Conservation (phyloP, 768 basidiomycete genomes). For the Stropharia rugosoannulata region DNA sequence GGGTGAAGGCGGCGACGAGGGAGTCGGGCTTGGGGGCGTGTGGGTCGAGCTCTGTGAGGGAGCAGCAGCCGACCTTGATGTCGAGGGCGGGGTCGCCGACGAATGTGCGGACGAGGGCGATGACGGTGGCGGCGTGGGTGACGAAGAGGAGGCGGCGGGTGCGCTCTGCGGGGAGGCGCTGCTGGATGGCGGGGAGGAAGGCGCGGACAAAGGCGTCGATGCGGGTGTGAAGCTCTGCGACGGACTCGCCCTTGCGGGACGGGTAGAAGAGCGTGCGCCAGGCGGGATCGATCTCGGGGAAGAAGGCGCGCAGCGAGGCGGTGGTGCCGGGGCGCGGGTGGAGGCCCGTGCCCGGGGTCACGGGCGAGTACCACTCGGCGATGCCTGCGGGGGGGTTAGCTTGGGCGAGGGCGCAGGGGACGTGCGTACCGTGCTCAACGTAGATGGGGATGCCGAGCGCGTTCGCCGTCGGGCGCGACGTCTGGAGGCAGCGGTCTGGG, state of each 20-base stretch:
- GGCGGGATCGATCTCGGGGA: slow-evolving; percentile 60
- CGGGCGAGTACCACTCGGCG: slow-evolving; percentile 81
- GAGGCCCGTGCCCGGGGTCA: slow-evolving; percentile 61
- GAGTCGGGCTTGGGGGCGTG: slow-evolving; percentile 19
- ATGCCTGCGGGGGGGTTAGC: slow-evolving; percentile 42
- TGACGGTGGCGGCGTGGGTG: slow-evolving; percentile 75
- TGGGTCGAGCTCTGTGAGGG: slow-evolving; percentile 56
- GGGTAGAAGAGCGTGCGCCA: slow-evolving; percentile 71
- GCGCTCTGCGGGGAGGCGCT: slow-evolving; percentile 33
- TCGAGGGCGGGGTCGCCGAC: slow-evolving; percentile 49
- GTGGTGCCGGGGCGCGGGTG: slow-evolving; percentile 74
- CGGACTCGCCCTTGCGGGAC: slow-evolving; percentile 70
- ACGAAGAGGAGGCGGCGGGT: slow-evolving; percentile 60
- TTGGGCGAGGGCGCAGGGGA: not conserved
- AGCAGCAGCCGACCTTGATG: slow-evolving; percentile 74
- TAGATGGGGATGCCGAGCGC: slow-evolving; percentile 68
- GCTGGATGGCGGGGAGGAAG: slow-evolving; percentile 53
- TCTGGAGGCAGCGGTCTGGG: slow-evolving; percentile 86
- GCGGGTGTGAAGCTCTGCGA: slow-evolving; percentile 62
- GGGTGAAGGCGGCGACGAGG: slow-evolving; percentile 46
- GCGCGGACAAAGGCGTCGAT: slow-evolving; percentile 46
- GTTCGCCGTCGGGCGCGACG: slow-evolving; percentile 60
- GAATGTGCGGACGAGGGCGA: slow-evolving; percentile 62
- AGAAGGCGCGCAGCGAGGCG: slow-evolving; percentile 47
- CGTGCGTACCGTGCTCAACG: slow-evolving; percentile 68